Evolutionary conservation across 805 yeast genomes (phyloP).

Genomic region (Wickerhamomyces rabaulensis): DNA sequence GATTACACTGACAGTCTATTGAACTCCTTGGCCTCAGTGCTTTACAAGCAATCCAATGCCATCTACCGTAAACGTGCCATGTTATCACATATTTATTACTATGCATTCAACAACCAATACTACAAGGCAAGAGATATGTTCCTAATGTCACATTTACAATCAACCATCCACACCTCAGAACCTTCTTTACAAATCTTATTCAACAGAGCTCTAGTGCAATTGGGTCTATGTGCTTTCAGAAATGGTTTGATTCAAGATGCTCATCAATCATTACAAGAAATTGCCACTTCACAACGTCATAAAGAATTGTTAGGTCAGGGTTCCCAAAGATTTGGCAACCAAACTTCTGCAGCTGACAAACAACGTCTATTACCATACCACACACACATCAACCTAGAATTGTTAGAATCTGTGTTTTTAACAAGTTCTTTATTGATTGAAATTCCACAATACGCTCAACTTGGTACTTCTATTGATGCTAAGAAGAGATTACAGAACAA

Average conservation of each 20-base stretch:
- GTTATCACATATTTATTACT: constrained; percentile 81
- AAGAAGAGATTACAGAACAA: constrained; percentile 65
- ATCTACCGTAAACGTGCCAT: constrained; percentile 77
- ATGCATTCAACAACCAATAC: constrained; percentile 84
- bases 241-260: constrained; percentile 79
- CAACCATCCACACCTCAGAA: constrained; percentile 79
- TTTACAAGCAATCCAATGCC: constrained; percentile 62
- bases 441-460: constrained; percentile 83
- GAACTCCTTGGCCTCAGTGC: constrained; percentile 56
- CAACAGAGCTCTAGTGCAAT: constrained; percentile 92
- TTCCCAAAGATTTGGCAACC: constrained; percentile 57
- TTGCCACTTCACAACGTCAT: constrained; percentile 78
- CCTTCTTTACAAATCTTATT: constrained; percentile 83
- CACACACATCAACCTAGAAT: constrained; percentile 94
- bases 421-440: constrained; percentile 87
- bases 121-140: constrained; percentile 83
- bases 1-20: constrained; percentile 51
- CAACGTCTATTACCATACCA: constrained; percentile 94
- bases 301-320: constrained; percentile 96
- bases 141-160: constrained; percentile 78
- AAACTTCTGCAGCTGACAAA: constrained; percentile 52
- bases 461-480: constrained; percentile 47
- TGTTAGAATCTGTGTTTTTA: constrained; percentile 89
- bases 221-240: constrained; percentile 95
- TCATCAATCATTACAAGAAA: constrained; percentile 81